Base-by-base conservation (phyloP, 2,329 filamentous ascomycete genomes). In the Eutypa lata region DNA sequence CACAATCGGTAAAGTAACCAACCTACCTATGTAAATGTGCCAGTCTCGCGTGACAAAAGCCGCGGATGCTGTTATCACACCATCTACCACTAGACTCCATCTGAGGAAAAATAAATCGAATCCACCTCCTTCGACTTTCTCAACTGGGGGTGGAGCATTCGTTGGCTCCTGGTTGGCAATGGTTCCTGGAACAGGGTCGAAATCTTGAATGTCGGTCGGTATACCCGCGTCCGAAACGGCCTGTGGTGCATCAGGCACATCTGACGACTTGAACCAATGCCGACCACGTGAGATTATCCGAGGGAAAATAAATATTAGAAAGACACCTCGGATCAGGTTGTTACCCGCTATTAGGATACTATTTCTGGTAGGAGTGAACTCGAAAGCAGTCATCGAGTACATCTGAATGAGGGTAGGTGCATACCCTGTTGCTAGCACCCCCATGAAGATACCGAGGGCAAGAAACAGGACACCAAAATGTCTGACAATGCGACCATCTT, bases 231-330 rank as follows among this genome's bases (percentile, higher is more conserved):
- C 53, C 3, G 57, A 43, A 3, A 52, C 51, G 6, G 33, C 7
- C 7, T 19, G 10, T 24, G 33, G 8, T 18, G 19, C 6, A 7
- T 10, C 24, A 5, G 38, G 42, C 16, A 24, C n/a, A n/a, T 28
- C 31, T 5, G 49, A 35, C 14, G 22, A 54, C 19, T 56, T 56
- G 24, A 56, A 63, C 44, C 50, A 57, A 10, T 33, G 53, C 4
- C 61, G 56, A 13, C 62, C 61, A 11, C 14, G 35, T 33, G 55
- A 52, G 47, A 65, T 65, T 18, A 64, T 62, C n/a, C 50, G 51
- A 18, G 60, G 62, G n/a, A 65, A 65, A 21, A 61, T 51, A 40
- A 63, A 61, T 58, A 63, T 65, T 31, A 63, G 56, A 40, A 62
- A 64, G 22, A 63, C 13, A 1, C 62, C 61, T 21, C 60, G 54